phyloP scores from a whole-genome alignment of 2,329 filamentous ascomycete genomes.

The Trichoderma breve region DNA sequence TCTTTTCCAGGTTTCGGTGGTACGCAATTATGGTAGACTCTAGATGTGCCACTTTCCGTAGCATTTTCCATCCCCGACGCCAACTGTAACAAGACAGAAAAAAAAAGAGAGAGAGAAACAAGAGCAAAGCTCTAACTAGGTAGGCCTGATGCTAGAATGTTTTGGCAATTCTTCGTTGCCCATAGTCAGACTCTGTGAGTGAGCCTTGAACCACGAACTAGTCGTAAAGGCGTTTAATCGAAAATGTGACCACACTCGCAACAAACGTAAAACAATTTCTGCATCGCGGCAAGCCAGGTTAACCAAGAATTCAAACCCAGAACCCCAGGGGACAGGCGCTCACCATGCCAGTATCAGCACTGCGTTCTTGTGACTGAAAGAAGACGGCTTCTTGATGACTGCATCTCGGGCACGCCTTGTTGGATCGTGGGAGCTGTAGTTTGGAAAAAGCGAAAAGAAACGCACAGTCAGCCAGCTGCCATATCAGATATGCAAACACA shows the following conservation, averaged over 20 bases:
- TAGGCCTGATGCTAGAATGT: not conserved
- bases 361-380: constrained; percentile 98
- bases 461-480: constrained; percentile 43
- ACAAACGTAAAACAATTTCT: constrained; percentile 95
- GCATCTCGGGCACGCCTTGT: constrained; percentile 82
- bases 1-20: not conserved
- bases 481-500: constrained; percentile 26
- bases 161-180: not conserved
- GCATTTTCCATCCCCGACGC: constrained; percentile 12
- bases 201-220: constrained; percentile 27
- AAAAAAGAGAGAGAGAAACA: not conserved
- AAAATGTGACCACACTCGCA: constrained; percentile 91
- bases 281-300: not conserved
- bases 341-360: constrained; percentile 97
- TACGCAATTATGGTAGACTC: not conserved
- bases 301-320: not conserved
- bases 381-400: constrained; percentile 89
- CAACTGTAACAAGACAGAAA: not conserved
- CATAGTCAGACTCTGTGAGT: not conserved
- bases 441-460: constrained; percentile 31
- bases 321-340: constrained; percentile 35
- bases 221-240: constrained; percentile 41
- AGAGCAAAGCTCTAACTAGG: not conserved
- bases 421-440: constrained; percentile 82
- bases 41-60: not conserved